Percentiles rank a stretch among this genome's conserved stretches.
Conservation (phyloP, 805 yeast species). For the Barnettozyma sucrosica region DNA sequence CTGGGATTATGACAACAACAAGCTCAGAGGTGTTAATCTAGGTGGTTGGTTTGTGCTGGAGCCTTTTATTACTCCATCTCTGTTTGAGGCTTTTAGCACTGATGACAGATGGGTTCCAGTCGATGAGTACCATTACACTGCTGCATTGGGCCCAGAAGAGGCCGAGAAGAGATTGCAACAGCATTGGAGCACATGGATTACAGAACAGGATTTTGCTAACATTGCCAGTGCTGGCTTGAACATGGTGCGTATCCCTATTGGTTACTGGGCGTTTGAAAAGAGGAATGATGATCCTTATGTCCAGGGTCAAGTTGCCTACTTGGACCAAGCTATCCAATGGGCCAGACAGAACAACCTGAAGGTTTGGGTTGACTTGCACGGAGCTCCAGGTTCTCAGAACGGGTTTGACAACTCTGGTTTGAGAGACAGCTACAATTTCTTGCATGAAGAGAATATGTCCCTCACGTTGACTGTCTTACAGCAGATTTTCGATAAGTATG, state of each 20-base stretch:
- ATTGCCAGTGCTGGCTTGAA: slow-evolving; percentile 67
- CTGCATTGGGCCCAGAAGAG: slow-evolving; percentile 53
- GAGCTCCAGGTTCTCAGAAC: slow-evolving; percentile 95
- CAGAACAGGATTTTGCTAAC: slow-evolving; percentile 60
- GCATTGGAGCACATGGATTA: slow-evolving; percentile 79
- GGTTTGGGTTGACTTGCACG: slow-evolving; percentile 91
- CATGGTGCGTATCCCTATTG: slow-evolving; percentile 84
- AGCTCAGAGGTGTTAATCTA: slow-evolving; percentile 60
- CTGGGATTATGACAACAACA: slow-evolving; percentile 18
- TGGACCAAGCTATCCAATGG: slow-evolving; percentile 79
- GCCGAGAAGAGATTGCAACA: slow-evolving; percentile 45
- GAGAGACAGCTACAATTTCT: slow-evolving; percentile 59
- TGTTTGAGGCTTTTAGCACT: slow-evolving; percentile 46
- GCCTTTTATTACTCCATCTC: slow-evolving; percentile 78
- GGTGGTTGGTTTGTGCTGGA: slow-evolving; percentile 93
- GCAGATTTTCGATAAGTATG: slow-evolving; percentile 57
- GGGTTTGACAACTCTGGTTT: slow-evolving; percentile 94
- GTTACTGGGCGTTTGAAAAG: slow-evolving; percentile 83
- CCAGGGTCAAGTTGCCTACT: slow-evolving; percentile 66
- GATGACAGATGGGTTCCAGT: slow-evolving; percentile 47
- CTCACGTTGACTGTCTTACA: slow-evolving; percentile 52
- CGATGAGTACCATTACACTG: slow-evolving; percentile 73
- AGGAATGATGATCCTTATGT: slow-evolving; percentile 77
- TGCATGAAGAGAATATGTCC: slow-evolving; percentile 44
- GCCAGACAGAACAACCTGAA: slow-evolving; percentile 52